Base-by-base conservation (phyloP, 805 yeast genomes). In the Ogataea pini region DNA sequence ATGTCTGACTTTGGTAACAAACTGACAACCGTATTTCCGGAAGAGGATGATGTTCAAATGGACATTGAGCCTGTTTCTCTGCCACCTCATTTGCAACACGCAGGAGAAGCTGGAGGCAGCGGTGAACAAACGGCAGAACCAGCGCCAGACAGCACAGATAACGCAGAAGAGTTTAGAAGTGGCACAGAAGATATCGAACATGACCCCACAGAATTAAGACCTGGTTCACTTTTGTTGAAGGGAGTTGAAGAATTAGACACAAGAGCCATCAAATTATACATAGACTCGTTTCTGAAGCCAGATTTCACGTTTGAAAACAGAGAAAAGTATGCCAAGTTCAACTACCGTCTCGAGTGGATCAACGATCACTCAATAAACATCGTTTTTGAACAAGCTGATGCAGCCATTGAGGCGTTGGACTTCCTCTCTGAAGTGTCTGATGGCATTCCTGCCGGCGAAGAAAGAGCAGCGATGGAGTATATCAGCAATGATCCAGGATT, bases 221-320 rank as follows among this genome's bases (percentile, higher is more conserved):
- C 77, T 2, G 78, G 76, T 25, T 74, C 83, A 0, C 52, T 85
- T 16, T 71, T 67, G 47, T 52, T 85, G 4, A 61, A 69, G 37
- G 91, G 91, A 17, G 89, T 85, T 3, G 87, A 84, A 51, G 79
- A 76, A 46, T 68, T 85, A 39, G 75, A 83, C 36, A 81, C 87
- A 7, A 72, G 75, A 42, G 84, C 82, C 47, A 77, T 85, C 54
- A 80, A 80, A 63, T 61, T 72, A 12, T 83, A 72, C 58, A 63
- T 83, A n/a, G 80, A 77, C 47, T 64, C 68, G 46, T 73, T 75
- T 57, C 49, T 74, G 17, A 69, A 64, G 55, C 72, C 72, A 6
- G 63, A 59, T 27, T 56, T 59, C 24, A 55, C 56, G 7, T 69
- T 62, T 44, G 58, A 54, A n/a, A 60, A 51, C 18, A 52, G 62